A percentile compares a stretch with the other conserved stretches of the same genome.
Evolutionary conservation across 2,329 filamentous ascomycete species (phyloP).

Genomic region (Cladosporium sp.): DNA sequence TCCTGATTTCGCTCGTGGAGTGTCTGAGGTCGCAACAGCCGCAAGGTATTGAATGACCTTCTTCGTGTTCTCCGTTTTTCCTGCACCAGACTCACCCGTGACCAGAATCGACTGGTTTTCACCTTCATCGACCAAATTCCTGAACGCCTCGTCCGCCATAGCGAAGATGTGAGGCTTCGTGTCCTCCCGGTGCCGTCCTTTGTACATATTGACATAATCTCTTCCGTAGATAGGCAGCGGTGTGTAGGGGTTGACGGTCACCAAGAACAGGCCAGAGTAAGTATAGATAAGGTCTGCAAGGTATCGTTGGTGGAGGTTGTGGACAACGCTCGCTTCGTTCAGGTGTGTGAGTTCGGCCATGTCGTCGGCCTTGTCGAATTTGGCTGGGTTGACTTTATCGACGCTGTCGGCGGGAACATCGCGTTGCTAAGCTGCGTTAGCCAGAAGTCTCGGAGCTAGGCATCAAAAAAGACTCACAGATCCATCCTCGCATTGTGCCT

Average conservation of each 20-base stretch:
- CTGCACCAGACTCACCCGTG: slow-evolving; percentile 94
- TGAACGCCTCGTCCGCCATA: slow-evolving; percentile 94
- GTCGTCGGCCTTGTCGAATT: slow-evolving; percentile 98
- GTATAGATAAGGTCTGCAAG: slow-evolving; percentile 95
- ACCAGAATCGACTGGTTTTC: slow-evolving; percentile 97
- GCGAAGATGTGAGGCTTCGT: slow-evolving; percentile 97
- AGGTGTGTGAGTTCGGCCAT: slow-evolving; percentile 98
- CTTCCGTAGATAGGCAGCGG: slow-evolving; percentile 90
- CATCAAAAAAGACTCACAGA: slow-evolving; percentile 53
- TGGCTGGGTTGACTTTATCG: slow-evolving; percentile 98
- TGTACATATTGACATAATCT: slow-evolving; percentile 98
- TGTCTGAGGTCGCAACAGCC: slow-evolving; percentile 82
- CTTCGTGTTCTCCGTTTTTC: slow-evolving; percentile 98
- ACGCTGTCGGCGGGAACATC: slow-evolving; percentile 81
- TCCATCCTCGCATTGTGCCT: slow-evolving; percentile 92
- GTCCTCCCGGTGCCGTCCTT: slow-evolving; percentile 82
- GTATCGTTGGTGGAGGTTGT: slow-evolving; percentile 93
- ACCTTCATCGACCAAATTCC: slow-evolving; percentile 90
- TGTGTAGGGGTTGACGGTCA: slow-evolving; percentile 96
- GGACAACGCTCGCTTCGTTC: slow-evolving; percentile 95
- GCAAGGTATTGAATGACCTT: slow-evolving; percentile 99
- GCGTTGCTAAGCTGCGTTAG: slow-evolving; percentile 60
- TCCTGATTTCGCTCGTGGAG: slow-evolving; percentile 55
- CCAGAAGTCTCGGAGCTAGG: slow-evolving; percentile 15
- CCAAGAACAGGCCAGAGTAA: slow-evolving; percentile 93